Conservation (phyloP, 352 stramenopile genomes). For the Phytophthora citricola region DNA sequence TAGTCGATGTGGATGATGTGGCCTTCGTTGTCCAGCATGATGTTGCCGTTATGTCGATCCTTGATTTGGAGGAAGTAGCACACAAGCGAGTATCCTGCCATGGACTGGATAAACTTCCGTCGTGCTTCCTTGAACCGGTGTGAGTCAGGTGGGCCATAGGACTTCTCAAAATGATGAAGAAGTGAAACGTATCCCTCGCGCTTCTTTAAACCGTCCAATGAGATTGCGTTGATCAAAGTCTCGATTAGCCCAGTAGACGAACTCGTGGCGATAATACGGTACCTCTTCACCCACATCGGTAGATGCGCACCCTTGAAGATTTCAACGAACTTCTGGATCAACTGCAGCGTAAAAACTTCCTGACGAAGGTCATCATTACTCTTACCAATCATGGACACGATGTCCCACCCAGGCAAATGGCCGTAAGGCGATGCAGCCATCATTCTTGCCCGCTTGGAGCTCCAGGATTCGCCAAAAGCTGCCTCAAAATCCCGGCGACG, state of each 20-base stretch:
- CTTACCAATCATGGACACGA: slow-evolving; percentile 98
- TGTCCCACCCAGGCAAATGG: slow-evolving; percentile 92
- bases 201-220: slow-evolving; percentile 98
- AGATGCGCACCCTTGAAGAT: slow-evolving; percentile 96
- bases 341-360: slow-evolving; percentile 98
- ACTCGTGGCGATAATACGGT: slow-evolving; percentile 97
- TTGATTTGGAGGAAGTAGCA: slow-evolving; percentile 99
- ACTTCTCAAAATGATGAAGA: slow-evolving; percentile 95
- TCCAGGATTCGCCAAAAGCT: slow-evolving; percentile 96
- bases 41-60: slow-evolving; percentile 99
- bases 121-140: slow-evolving; percentile 92
- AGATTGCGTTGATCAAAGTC: slow-evolving; percentile 97
- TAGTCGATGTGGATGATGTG: slow-evolving; percentile 99
- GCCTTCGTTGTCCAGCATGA: slow-evolving; percentile 99
- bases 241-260: slow-evolving; percentile 97
- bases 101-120: slow-evolving; percentile 96
- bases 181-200: slow-evolving; percentile 95
- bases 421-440: slow-evolving; percentile 88
- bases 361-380: slow-evolving; percentile 99
- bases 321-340: slow-evolving; percentile 98
- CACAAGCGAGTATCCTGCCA: slow-evolving; percentile 98
- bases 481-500: slow-evolving; percentile 82
- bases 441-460: slow-evolving; percentile 93
- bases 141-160: slow-evolving; percentile 92
- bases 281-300: slow-evolving; percentile 96